Evolutionary conservation across 192 early-diverging fungal species (phyloP).

Genomic region (Linnemannia exigua): DNA sequence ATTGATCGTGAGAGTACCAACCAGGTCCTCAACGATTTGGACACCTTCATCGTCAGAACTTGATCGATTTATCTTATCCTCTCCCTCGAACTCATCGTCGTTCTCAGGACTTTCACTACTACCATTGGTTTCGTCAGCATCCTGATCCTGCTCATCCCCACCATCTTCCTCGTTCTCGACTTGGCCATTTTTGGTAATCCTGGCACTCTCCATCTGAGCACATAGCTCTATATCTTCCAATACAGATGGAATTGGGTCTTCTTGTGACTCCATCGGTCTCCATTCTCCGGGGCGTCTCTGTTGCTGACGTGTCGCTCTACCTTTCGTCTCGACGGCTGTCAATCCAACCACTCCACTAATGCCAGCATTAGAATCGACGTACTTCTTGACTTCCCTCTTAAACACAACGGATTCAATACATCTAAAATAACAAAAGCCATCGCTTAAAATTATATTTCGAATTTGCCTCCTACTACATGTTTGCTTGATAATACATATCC

Average conservation of each 20-base stretch:
- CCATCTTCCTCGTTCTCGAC: background rate
- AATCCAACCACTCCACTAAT: background rate
- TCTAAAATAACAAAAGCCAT: background rate
- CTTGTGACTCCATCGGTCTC: background rate
- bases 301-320: background rate
- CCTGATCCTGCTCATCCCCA: background rate
- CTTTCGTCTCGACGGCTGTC: background rate
- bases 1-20: background rate
- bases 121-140: too few species aligned
- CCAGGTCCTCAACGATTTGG: background rate
- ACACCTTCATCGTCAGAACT: background rate
- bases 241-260: background rate
- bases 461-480: too few species aligned
- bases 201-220: background rate
- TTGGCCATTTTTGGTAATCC: background rate
- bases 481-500: background rate
- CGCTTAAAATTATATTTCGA: background rate
- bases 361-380: background rate
- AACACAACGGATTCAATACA: slow-evolving; percentile 13
- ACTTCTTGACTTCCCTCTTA: background rate
- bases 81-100: background rate
- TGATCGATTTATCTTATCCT: background rate
- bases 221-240: background rate
- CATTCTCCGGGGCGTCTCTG: background rate
- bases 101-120: too few species aligned